phyloP scores from a whole-genome alignment of 768 basidiomycete genomes.

The Tricholoma flavovirens region DNA sequence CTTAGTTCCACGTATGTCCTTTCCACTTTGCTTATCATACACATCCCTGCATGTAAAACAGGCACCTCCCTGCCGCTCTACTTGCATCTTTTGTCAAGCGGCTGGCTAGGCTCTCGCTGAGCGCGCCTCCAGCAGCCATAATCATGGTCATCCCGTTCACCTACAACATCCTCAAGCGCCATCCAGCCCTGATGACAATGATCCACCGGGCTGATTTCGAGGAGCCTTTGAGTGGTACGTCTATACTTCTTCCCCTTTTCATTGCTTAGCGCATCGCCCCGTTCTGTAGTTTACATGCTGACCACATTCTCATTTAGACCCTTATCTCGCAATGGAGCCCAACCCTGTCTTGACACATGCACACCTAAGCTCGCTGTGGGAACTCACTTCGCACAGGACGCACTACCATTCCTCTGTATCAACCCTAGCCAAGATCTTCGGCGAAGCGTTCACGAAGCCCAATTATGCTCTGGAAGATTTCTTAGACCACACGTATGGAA shows the following conservation, averaged over 20 bases:
- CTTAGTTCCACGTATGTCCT: conserved; percentile 77
- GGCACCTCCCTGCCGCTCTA: conserved; percentile 85
- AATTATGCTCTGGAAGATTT: conserved; percentile 92
- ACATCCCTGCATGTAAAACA: conserved; percentile 6
- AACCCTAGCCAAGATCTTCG: conserved; percentile 81
- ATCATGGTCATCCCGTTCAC: conserved; percentile 89
- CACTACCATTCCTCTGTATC: conserved; percentile 89
- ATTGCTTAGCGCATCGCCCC: background rate
- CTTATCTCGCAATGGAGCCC: conserved; percentile 58
- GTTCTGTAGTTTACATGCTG: background rate
- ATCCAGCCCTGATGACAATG: conserved; percentile 90
- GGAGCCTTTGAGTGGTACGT: conserved; percentile 30
- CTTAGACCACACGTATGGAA: conserved; percentile 86
- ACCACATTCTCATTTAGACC: conserved; percentile 34
- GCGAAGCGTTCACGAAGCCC: conserved; percentile 92
- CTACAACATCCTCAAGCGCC: conserved; percentile 89
- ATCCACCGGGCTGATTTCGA: conserved; percentile 62
- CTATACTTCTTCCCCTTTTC: too few relatives aligned
- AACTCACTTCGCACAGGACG: conserved; percentile 67
- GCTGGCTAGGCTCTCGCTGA: conserved; percentile 75
- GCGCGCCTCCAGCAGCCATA: conserved; percentile 85
- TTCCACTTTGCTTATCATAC: background rate
- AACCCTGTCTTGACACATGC: conserved; percentile 79
- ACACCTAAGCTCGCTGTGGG: conserved; percentile 88
- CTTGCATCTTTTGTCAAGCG: conserved; percentile 95